A percentile compares a stretch with the other conserved stretches of the same genome.
Evolutionary conservation across 2,329 filamentous ascomycete genomes (phyloP).

Genomic region (Pyrenochaeta sp.): DNA sequence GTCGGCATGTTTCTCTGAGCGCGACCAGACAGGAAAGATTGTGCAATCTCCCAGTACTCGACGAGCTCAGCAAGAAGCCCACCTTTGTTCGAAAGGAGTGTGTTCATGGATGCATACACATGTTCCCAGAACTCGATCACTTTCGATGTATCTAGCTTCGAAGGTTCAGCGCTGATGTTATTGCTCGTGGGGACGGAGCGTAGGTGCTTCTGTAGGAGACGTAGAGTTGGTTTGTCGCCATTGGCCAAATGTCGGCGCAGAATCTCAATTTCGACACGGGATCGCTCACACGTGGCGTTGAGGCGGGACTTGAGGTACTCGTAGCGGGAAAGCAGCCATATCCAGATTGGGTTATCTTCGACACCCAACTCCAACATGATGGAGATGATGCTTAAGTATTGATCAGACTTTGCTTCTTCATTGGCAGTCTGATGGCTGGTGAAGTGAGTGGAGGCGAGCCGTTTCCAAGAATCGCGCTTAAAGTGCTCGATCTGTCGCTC

Average conservation of each 20-base stretch:
- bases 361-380: constrained; percentile 92
- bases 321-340: constrained; percentile 91
- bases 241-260: constrained; percentile 81
- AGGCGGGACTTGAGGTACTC: constrained; percentile 91
- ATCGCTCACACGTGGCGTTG: constrained; percentile 79
- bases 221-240: constrained; percentile 73
- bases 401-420: constrained; percentile 69
- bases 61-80: constrained; percentile 89
- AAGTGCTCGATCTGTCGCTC: constrained; percentile 85
- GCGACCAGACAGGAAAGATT: constrained; percentile 87
- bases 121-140: constrained; percentile 94
- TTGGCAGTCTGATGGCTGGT: constrained; percentile 56
- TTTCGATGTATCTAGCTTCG: constrained; percentile 77
- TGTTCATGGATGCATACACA: constrained; percentile 75
- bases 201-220: constrained; percentile 77
- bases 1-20: constrained; percentile 81
- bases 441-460: constrained; percentile 73
- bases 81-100: constrained; percentile 74
- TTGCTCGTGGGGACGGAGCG: constrained; percentile 75
- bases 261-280: constrained; percentile 91
- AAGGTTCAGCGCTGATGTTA: constrained; percentile 61
- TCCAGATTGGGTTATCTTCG: constrained; percentile 94
- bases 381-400: constrained; percentile 91
- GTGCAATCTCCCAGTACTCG: constrained; percentile 92
- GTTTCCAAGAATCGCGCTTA: constrained; percentile 89